Evolutionary conservation across 805 yeast genomes (phyloP).

Genomic region (Teunomyces lycoperdinae): DNA sequence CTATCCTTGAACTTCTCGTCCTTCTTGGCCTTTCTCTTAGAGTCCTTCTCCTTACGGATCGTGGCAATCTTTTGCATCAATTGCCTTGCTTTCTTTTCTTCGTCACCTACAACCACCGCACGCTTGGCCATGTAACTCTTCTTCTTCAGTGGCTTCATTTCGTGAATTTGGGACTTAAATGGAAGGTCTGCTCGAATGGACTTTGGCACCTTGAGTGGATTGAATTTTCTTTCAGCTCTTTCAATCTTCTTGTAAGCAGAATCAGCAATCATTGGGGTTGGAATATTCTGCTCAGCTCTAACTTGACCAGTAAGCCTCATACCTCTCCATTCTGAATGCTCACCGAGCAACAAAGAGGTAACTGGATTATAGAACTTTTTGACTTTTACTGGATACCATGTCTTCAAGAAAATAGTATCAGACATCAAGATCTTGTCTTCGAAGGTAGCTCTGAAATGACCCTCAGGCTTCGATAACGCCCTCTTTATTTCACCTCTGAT

Average conservation of each 20-base stretch:
- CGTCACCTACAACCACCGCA: slow-evolving; percentile 90
- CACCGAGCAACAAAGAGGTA: slow-evolving; percentile 73
- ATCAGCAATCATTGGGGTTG: slow-evolving; percentile 56
- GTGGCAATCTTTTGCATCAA: slow-evolving; percentile 86
- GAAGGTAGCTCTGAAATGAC: slow-evolving; percentile 92
- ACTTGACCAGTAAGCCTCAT: slow-evolving; percentile 95
- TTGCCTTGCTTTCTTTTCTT: slow-evolving; percentile 89
- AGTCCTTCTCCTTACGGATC: slow-evolving; percentile 79
- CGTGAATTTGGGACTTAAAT: slow-evolving; percentile 84
- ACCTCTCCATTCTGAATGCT: slow-evolving; percentile 91
- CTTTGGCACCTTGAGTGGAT: slow-evolving; percentile 83
- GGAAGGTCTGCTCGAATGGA: slow-evolving; percentile 76
- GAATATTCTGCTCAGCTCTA: slow-evolving; percentile 68
- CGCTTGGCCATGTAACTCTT: slow-evolving; percentile 80
- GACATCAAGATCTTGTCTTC: slow-evolving; percentile 92
- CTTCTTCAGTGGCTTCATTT: slow-evolving; percentile 84
- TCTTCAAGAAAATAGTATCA: slow-evolving; percentile 84
- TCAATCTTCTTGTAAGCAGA: slow-evolving; percentile 68
- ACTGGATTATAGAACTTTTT: slow-evolving; percentile 95
- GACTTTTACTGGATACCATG: slow-evolving; percentile 95
- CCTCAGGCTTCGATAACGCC: slow-evolving; percentile 92
- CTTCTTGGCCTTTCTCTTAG: slow-evolving; percentile 70
- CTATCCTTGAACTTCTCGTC: slow-evolving; percentile 71
- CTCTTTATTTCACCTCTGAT: slow-evolving; percentile 96
- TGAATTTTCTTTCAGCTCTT: slow-evolving; percentile 80